Percentiles rank a stretch among this genome's conserved stretches.
These are phyloP conservation scores for Termitomyces sp. DNA, from an alignment of 768 basidiomycete genomes.

Conservation along the genomic window DNA sequence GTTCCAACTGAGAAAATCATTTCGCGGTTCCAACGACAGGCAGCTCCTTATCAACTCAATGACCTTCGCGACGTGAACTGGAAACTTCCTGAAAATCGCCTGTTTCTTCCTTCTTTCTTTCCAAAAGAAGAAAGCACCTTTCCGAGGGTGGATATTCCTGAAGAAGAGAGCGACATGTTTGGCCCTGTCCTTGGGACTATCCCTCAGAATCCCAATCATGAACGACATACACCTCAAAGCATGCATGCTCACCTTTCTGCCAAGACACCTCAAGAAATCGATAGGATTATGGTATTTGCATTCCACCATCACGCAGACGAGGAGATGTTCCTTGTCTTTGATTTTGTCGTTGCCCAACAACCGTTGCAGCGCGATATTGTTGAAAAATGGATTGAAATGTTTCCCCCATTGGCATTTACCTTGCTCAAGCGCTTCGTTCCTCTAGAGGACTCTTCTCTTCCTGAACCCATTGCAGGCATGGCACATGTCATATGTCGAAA, in stretches of 20 bases:
- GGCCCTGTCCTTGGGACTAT: conserved; percentile 10
- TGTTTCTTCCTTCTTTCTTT: conserved; percentile 30
- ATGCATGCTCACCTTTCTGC: conserved; percentile 24
- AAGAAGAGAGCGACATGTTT: not conserved
- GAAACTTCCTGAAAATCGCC: conserved; percentile 25
- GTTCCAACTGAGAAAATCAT: conserved; percentile 22
- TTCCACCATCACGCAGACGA: conserved; percentile 52
- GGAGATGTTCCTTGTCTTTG: conserved; percentile 51
- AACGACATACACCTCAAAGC: conserved; percentile 23
- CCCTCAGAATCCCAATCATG: not conserved
- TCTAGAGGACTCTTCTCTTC: conserved; percentile 29
- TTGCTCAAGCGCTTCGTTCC: conserved; percentile 49
- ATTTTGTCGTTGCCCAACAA: conserved; percentile 28
- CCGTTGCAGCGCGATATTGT: conserved; percentile 28
- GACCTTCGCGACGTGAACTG: conserved; percentile 39
- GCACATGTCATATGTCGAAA: conserved; percentile 37
- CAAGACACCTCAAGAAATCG: conserved; percentile 28
- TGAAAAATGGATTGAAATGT: conserved; percentile 41
- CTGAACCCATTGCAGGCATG: conserved; percentile 27
- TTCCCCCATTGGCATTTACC: conserved; percentile 53
- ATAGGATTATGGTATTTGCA: conserved; percentile 37
- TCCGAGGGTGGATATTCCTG: conserved; percentile 8
- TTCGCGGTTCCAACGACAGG: conserved; percentile 43
- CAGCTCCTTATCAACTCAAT: conserved; percentile 38
- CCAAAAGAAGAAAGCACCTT: conserved; percentile 15